A percentile compares a stretch with the other conserved stretches of the same genome.
Conservation (phyloP, 2,329 filamentous ascomycete genomes). For the Exophiala calicioides region DNA sequence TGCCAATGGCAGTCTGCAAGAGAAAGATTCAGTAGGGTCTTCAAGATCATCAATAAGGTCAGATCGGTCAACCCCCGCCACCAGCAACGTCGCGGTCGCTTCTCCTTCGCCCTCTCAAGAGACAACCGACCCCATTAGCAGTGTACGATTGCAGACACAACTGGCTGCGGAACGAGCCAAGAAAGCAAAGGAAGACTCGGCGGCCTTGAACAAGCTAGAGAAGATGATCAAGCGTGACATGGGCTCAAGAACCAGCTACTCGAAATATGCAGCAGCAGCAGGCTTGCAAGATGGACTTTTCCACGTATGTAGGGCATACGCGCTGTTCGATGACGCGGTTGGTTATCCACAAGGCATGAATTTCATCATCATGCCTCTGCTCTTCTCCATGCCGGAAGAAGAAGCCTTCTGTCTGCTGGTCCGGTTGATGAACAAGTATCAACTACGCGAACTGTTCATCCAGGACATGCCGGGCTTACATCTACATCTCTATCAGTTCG, state of each 20-base stretch:
- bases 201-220: constrained; percentile 76
- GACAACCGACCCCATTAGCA: constrained; percentile 58
- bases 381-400: constrained; percentile 99
- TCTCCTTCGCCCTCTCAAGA: constrained; percentile 61
- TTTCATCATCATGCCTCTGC: constrained; percentile 91
- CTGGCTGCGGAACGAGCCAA: constrained; percentile 70
- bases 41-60: constrained; percentile 86
- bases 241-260: constrained; percentile 90
- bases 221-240: constrained; percentile 89
- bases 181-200: constrained; percentile 75
- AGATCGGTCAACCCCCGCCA: constrained; percentile 65
- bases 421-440: constrained; percentile 94
- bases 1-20: constrained; percentile 58
- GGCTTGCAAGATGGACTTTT: constrained; percentile 92
- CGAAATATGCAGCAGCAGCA: constrained; percentile 88
- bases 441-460: constrained; percentile 86
- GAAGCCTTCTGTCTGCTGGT: constrained; percentile 94
- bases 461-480: constrained; percentile 97
- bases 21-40: constrained; percentile 68
- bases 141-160: constrained; percentile 63
- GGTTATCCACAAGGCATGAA: constrained; percentile 99
- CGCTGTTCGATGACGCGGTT: constrained; percentile 88
- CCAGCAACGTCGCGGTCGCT: constrained; percentile 55
- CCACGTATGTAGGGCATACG: constrained; percentile 95
- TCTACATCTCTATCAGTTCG: constrained; percentile 90